Base-by-base conservation (phyloP, 306 rosid genomes). In the Lupinus albus region DNA sequence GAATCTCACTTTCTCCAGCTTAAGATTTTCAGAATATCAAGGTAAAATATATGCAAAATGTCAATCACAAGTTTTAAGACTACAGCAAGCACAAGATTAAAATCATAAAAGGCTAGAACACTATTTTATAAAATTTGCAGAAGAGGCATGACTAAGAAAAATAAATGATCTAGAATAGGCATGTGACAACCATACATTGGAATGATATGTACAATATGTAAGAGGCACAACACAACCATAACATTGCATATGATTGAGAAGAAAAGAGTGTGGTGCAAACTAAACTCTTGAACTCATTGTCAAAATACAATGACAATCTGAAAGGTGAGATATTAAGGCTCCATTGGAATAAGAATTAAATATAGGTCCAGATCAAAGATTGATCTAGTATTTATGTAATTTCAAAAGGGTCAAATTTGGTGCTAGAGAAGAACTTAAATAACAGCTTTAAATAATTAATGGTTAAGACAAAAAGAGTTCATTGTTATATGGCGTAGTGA, bases 381-480 rank as follows among this genome's bases (percentile, higher is more conserved):
- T 67, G 5, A 55, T n/a, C 3, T 17, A 8, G 48, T 35, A 46
- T 13, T 5, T 35, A 46, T 13, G 3, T 35, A 13, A 56, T 56
- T 45, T 65, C 53, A 42, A 13, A 32, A 64, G 44, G 9, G 11
- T 56, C 58, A n/a, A 21, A 35, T 5, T 33, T 47, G 14, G 14
- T 38, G 14, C 48, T 14, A 28, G 16, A 15, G 30, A 30, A 44
- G 61, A 30, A 41, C 36, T 11, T n/a, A 20, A 44, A 16, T 33
- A 67, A 64, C 38, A 67, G 55, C 38, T 46, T 41, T n/a, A 46
- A 69, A 14, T 25, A 41, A 70, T 63, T 53, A 11, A 52, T 17
- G 13, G 8, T 51, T 30, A 42, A 6, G 11, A 13, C 17, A 9
- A 48, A 46, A 52, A 36, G 1, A 15, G n/a, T 57, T 33, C 8